Percentiles rank a stretch among this genome's conserved stretches.
These are phyloP conservation scores for Hawksworthiomyces lignivorus DNA, from an alignment of 2,329 filamentous ascomycete genomes.

Conservation along the genomic window DNA sequence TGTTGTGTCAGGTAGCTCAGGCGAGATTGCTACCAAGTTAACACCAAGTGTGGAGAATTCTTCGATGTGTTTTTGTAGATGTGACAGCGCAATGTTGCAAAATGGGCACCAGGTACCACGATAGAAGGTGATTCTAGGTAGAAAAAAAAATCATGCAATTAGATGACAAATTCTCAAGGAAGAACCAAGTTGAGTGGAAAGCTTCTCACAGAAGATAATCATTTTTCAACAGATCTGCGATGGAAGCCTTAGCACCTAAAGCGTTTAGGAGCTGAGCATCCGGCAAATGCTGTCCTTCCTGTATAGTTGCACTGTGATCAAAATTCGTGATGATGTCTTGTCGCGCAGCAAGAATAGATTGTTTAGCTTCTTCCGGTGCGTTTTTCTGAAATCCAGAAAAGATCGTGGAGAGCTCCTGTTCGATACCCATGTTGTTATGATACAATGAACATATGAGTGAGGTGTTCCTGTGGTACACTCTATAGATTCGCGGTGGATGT, in stretches of 20 bases:
- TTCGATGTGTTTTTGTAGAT: constrained; percentile 27
- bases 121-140: constrained; percentile 36
- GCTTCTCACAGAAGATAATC: too few relatives aligned
- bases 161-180: too few relatives aligned
- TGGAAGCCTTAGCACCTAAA: constrained; percentile 24
- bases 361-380: constrained; percentile 5
- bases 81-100: constrained; percentile 32
- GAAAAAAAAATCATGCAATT: too few relatives aligned
- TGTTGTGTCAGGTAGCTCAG: constrained; percentile 31
- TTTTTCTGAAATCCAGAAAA: constrained; percentile 3
- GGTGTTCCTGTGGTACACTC: too few relatives aligned
- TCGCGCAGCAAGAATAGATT: background rate
- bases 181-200: too few relatives aligned
- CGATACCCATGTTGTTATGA: constrained; percentile 4
- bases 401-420: background rate
- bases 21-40: constrained; percentile 33
- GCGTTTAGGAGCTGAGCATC: constrained; percentile 28
- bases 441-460: too few relatives aligned
- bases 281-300: constrained; percentile 27
- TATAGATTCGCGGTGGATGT: too few relatives aligned
- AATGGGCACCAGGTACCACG: constrained; percentile 39
- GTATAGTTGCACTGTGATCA: constrained; percentile 20
- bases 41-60: constrained; percentile 30
- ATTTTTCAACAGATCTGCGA: constrained; percentile 23
- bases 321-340: constrained; percentile 13